Base-by-base conservation (phyloP, 495 filamentous ascomycete genomes). In the Glarea lozoyensis region DNA sequence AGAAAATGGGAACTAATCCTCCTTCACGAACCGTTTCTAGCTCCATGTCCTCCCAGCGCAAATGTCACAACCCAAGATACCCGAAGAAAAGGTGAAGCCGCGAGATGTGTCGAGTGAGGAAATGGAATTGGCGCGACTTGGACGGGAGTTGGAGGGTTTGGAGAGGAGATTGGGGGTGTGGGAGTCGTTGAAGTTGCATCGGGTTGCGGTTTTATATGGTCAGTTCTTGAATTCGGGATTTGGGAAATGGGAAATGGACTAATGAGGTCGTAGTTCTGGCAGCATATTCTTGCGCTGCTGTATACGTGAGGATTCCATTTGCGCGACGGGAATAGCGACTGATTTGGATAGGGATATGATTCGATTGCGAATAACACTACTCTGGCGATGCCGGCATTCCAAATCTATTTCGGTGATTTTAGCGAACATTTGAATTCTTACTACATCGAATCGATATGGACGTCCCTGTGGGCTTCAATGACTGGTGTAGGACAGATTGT, bases 381-480 rank as follows among this genome's bases (percentile, higher is more conserved):
- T 0, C 39, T 57, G 6, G 49, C 52, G 4, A 50, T 60, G 48
- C 57, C 57, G 11, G 47, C 54, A 5, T 60, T 60, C 30, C 42
- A 55, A 10, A 19, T 60, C 5, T 60, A 57, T 20, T 60, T 55
- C 25, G 57, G 54, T 4, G 47, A 46, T 12, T 29, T 40, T 16
- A 31, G 55, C 39, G 18, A 49, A 13, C 18, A 30, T 11, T 9
- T 7, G 10, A 37, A 51, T 6, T 33, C 33, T 0, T 17, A 46
- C 9, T 60, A 57, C 41, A 38, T 60, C 10, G 45, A 50, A 19
- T 57, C 54, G 1, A 46, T 57, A 12, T 60, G 57, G 57, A 60
- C 57, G n/a, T 46, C 55, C 2, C 35, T 60, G 2, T 60, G 54
- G 52, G 45, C 44, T 2, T 57, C 57, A 7, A 60, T 60, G 54